A percentile compares a stretch with the other conserved stretches of the same genome.
These are phyloP conservation scores for Otatea glauca DNA, from an alignment of 176 grass and related monocot genomes.

Conservation along the genomic window DNA sequence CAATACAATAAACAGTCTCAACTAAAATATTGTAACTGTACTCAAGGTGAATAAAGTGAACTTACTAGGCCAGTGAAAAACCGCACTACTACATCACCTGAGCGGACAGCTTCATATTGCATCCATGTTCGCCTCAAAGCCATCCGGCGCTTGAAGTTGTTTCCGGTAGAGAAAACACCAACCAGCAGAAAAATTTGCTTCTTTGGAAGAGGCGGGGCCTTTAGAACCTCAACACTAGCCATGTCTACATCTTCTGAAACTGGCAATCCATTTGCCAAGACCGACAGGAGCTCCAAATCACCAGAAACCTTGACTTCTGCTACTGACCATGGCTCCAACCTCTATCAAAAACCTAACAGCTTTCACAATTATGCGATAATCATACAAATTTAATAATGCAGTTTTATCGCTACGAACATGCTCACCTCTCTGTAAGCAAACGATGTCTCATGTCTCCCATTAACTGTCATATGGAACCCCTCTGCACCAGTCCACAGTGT, in stretches of 20 bases:
- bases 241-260: constrained; percentile 73
- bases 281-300: constrained; percentile 75
- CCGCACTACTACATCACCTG: constrained; percentile 70
- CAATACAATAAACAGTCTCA: constrained; percentile 12
- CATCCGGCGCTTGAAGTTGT: constrained; percentile 92
- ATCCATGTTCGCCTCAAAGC: constrained; percentile 86
- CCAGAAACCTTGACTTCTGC: constrained; percentile 70
- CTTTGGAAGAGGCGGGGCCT: constrained; percentile 62
- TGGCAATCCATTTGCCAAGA: constrained; percentile 75
- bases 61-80: constrained; percentile 98
- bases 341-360: constrained; percentile 56
- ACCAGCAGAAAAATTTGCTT: constrained; percentile 64
- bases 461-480: constrained; percentile 89
- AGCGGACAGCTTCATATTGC: constrained; percentile 85
- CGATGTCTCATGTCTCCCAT: constrained; percentile 84
- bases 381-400: constrained; percentile 19
- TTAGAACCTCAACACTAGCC: constrained; percentile 55
- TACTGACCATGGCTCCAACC: constrained; percentile 82
- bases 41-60: constrained; percentile 32
- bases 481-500: constrained; percentile 76
- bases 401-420: not conserved
- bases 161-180: constrained; percentile 87
- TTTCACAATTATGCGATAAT: constrained; percentile 51
- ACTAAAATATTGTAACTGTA: constrained; percentile 17
- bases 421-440: constrained; percentile 84